These are phyloP conservation scores for Taphrina sp. DNA, from an alignment of 1,139 yeast genomes.

Conservation along the genomic window DNA sequence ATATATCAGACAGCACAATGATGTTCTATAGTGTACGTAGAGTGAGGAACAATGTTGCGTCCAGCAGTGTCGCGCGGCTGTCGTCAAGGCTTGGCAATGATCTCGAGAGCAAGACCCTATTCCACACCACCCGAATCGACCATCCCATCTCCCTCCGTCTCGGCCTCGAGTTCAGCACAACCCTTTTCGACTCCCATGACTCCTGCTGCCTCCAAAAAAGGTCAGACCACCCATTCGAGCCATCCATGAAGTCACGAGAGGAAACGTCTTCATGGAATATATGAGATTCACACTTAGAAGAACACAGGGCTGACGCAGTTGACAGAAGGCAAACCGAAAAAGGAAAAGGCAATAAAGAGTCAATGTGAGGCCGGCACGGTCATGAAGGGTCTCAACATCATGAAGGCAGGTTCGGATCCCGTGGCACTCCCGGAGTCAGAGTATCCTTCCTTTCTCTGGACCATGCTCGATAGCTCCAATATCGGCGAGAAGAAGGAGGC, in stretches of 20 bases:
- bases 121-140: slow-evolving; percentile 3
- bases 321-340: slow-evolving; percentile 1
- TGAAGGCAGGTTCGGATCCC: slow-evolving; percentile 81
- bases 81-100: not conserved
- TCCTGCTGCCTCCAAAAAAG: not conserved
- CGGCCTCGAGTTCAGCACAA: slow-evolving; percentile 21
- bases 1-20: no score
- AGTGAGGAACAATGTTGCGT: slow-evolving; percentile 1
- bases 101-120: slow-evolving; percentile 2
- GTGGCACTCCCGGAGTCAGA: slow-evolving; percentile 83
- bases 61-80: not conserved
- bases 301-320: no score
- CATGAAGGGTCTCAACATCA: slow-evolving; percentile 67
- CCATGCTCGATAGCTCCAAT: slow-evolving; percentile 44
- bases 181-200: slow-evolving; percentile 10
- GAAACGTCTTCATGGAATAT: no score
- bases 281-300: no score
- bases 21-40: no score
- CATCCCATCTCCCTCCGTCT: slow-evolving; percentile 17
- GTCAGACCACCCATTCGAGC: no score
- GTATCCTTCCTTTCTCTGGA: slow-evolving; percentile 96
- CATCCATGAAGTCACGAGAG: no score
- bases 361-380: slow-evolving; percentile 60
- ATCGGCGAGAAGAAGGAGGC: slow-evolving; percentile 27
- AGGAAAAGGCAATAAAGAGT: slow-evolving; percentile 20